Evolutionary conservation across 768 basidiomycete species (phyloP), one percentile per base, ranked within the genome.

Genomic region (Suillus occidentalis): DNA sequence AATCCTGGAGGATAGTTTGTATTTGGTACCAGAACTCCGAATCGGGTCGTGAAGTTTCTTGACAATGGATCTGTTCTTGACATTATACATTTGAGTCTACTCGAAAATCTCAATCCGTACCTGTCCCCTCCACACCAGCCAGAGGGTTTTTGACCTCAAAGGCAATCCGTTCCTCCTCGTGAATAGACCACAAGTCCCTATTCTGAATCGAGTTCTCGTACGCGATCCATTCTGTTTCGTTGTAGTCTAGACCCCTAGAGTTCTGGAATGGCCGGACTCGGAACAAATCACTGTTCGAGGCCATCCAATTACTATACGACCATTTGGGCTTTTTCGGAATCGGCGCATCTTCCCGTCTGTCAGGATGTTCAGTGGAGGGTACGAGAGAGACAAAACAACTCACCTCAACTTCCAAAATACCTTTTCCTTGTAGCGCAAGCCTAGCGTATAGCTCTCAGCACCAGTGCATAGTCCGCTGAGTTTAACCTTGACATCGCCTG

Each of bases 1-100:
- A 67, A 36, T 6, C 62, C 63, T 9, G 66, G 70, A 25, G 72
- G 72, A 31, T 72, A 68, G 56, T 71, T 73, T 12, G 72, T 72
- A 31, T 67, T 67, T 4, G 68, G 72, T 36, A 73, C 65, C 3
- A 71, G 63, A 22, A 73, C 25, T 16, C 49, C 28, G 59, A 72
- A 71, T 7, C 5, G 37, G 22, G 56, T 18, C 22, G 56, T 58
- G 56, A 39, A 39, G 8, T 18, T 39, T 18, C 10, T 39, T 25
- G 56, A 25, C 22, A 58, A 18, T 10, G 37, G 16, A 39, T 16
- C 56, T 58, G 22, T 25, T 39, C 22, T 58, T 37, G 8, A 25
- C 8, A 31, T 31, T 31, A 31, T 3, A 28, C 3, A 28, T 28
- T 18, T 8, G 22, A 25, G 63, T 61, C 57, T 65, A 67, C 7